Percentiles rank a stretch among this genome's conserved stretches.
Evolutionary conservation across 306 rosid genomes (phyloP).

Genomic region (Lathyrus aphaca): DNA sequence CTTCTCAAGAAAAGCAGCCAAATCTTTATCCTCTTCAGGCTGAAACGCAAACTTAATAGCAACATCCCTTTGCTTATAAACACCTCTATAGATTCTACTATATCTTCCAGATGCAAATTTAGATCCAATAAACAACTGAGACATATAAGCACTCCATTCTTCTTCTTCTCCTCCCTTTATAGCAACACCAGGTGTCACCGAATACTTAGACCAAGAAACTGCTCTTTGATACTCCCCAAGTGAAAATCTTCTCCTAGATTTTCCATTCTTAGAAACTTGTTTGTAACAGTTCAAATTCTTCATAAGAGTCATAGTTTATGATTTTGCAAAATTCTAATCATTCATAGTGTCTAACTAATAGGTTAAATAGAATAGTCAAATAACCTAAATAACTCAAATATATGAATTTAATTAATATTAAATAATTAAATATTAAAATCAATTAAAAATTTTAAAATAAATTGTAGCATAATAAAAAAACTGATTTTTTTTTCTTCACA

Average conservation of each 20-base stretch:
- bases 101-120: constrained; percentile 88
- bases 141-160: constrained; percentile 97
- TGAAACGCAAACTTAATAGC: constrained; percentile 89
- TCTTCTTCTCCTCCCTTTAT: constrained; percentile 88
- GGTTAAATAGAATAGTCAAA: no score
- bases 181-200: constrained; percentile 83
- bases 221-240: constrained; percentile 87
- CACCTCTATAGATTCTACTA: constrained; percentile 90
- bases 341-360: no score
- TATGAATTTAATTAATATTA: no score
- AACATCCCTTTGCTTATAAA: constrained; percentile 76
- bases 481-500: no score
- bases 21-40: constrained; percentile 77
- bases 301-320: constrained; percentile 48
- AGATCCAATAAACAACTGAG: constrained; percentile 74
- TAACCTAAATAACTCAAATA: no score
- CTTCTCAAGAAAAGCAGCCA: constrained; percentile 76
- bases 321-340: no score
- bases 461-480: no score
- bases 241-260: constrained; percentile 58
- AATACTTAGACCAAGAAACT: constrained; percentile 93
- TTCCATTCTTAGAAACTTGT: constrained; percentile 58
- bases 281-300: constrained; percentile 66
- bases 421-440: no score
- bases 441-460: no score